Evolutionary conservation across 139 green algal species (phyloP).

Genomic region (Mesotaenium endlicherianum): DNA sequence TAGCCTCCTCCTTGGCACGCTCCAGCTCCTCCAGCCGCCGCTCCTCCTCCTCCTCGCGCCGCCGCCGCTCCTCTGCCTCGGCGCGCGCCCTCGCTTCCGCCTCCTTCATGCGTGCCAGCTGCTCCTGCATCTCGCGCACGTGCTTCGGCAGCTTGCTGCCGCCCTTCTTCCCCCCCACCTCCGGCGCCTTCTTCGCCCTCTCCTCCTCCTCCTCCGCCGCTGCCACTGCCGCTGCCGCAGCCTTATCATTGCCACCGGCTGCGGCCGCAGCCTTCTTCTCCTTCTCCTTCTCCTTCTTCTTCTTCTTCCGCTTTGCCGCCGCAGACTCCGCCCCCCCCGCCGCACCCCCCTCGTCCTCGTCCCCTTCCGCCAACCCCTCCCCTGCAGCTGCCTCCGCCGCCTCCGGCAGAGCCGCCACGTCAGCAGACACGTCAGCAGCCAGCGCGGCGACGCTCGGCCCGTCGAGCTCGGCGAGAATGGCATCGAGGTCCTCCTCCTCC

Average conservation of each 20-base stretch:
- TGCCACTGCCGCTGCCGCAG: slow-evolving; percentile 45
- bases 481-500: slow-evolving; percentile 55
- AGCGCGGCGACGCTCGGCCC: slow-evolving; percentile 9
- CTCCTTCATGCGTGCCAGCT: slow-evolving; percentile 60
- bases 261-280: slow-evolving; percentile 56
- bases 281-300: slow-evolving; percentile 60
- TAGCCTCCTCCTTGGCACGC: slow-evolving; percentile 57
- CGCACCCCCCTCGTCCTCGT: slow-evolving; percentile 18
- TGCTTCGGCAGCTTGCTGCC: slow-evolving; percentile 51
- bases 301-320: slow-evolving; percentile 62
- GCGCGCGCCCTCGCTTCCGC: slow-evolving; percentile 58
- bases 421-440: not conserved
- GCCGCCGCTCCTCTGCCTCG: slow-evolving; percentile 63
- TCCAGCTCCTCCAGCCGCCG: slow-evolving; percentile 46
- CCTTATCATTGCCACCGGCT: slow-evolving; percentile 41
- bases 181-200: not conserved
- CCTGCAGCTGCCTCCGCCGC: slow-evolving; percentile 8
- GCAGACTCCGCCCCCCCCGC: not conserved
- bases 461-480: slow-evolving; percentile 42
- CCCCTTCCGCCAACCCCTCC: not conserved
- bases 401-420: not conserved
- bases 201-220: slow-evolving; percentile 56
- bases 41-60: slow-evolving; percentile 58
- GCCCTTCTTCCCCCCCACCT: slow-evolving; percentile 32
- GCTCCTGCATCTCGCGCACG: slow-evolving; percentile 53